Conservation (phyloP, 306 rosid species). For the Spatholobus suberectus region DNA sequence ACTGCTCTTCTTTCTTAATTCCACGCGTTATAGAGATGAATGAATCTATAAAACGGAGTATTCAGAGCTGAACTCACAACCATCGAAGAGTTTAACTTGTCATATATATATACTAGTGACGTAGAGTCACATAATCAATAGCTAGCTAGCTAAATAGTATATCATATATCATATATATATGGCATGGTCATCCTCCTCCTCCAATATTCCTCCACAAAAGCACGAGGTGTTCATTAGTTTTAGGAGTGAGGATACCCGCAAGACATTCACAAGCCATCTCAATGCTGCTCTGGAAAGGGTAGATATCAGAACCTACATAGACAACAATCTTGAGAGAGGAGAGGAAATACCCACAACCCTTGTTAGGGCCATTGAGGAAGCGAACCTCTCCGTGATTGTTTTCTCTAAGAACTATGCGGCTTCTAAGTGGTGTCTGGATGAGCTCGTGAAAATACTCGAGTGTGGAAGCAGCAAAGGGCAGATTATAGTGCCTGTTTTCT, state of each 20-base stretch:
- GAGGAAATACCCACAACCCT: constrained; percentile 42
- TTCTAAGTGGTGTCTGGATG: constrained; percentile 47
- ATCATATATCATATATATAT: not conserved
- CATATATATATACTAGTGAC: not conserved
- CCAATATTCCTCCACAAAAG: constrained; percentile 6
- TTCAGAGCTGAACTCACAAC: not conserved
- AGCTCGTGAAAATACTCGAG: constrained; percentile 44
- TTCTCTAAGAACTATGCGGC: constrained; percentile 44
- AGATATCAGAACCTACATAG: constrained; percentile 40
- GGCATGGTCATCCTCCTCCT: constrained; percentile 19
- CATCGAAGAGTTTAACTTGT: not conserved
- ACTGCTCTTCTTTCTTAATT: not conserved
- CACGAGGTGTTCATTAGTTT: constrained; percentile 50
- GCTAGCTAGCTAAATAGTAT: not conserved
- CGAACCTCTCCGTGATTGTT: constrained; percentile 41
- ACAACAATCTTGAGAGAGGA: constrained; percentile 44
- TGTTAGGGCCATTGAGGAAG: constrained; percentile 42
- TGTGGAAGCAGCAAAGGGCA: constrained; percentile 23
- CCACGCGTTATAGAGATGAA: not conserved
- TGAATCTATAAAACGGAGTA: not conserved
- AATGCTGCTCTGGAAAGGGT: constrained; percentile 41
- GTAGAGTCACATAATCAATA: not conserved
- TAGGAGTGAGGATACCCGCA: constrained; percentile 46
- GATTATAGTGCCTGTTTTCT: constrained; percentile 46
- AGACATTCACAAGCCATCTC: constrained; percentile 50